These are phyloP conservation scores for sweet orange (Citrus sinensis) DNA, from an alignment of 345 rosid species.

Conservation along the genomic window DNA sequence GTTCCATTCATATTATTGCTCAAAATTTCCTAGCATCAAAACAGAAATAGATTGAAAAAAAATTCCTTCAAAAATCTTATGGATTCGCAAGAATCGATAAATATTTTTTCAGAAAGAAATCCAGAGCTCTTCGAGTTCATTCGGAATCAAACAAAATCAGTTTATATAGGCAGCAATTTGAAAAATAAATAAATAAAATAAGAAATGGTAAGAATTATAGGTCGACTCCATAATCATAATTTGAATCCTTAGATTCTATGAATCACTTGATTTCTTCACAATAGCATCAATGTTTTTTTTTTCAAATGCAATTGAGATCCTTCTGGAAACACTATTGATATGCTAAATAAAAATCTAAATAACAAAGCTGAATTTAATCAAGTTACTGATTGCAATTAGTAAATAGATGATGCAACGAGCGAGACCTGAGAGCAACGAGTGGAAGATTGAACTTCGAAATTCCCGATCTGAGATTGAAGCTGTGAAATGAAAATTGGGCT, in stretches of 20 bases:
- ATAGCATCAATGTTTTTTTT: not conserved
- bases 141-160: not conserved
- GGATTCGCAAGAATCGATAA: not conserved
- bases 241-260: not conserved
- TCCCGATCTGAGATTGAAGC: not conserved
- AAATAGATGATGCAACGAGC: not conserved
- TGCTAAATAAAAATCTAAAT: not conserved
- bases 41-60: not conserved
- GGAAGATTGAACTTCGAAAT: not conserved
- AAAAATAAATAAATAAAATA: not conserved
- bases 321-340: not conserved
- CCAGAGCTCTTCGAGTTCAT: not conserved
- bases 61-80: not conserved
- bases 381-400: not conserved
- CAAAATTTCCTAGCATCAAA: not conserved
- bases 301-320: not conserved
- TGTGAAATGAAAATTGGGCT: not conserved
- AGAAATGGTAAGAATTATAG: not conserved
- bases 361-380: not conserved
- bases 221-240: not conserved
- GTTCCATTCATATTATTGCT: not conserved
- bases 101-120: not conserved
- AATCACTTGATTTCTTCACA: not conserved
- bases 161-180: not conserved
- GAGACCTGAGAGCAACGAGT: not conserved